Base-by-base conservation (phyloP, 1,139 yeast genomes). In the Kurtzmaniella natalensis region DNA sequence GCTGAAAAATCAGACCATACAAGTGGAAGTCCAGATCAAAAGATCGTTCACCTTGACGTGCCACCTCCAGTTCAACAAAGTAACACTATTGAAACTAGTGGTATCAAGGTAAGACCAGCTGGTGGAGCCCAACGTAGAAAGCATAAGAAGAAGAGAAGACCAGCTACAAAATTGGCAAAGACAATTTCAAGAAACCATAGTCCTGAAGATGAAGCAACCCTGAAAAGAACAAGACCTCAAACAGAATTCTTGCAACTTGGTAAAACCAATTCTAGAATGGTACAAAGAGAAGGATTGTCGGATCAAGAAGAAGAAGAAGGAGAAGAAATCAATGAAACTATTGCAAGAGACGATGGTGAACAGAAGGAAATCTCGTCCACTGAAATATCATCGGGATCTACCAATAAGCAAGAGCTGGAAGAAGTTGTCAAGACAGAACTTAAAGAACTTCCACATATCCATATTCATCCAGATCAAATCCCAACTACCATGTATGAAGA, bases 21-120 rank as follows among this genome's bases (percentile, higher is more conserved):
- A 15, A 31, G 28, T 25, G 41, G 32, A 9, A 46, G 43, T n/a
- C 38, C 41, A 7, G 55, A 51, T 3, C 41, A 44, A 10, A 47
- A 42, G 13, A 40, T 34, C 9, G 28, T n/a, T 5, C 20, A 19
- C 7, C 17, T 20, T 16, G 36, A 34, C 4, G 37, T 40, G 31
- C 23, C 32, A 16, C 24, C 30, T 28, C 9, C 32, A 15, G 20
- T 27, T 27, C 30, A 37, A 21, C 50, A 54, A 6, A 33, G 61
- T 0, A 59, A 61, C 33, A 65, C 78, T 1, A 59, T 78, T 14
- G 83, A 77, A 53, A 79, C 86, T 0, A 74, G 80, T 48, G 85
- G 87, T 17, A 59, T 75, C 16, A 78, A 81, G 31, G 83, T 76
- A n/a, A 72, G 78, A 44, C 92, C 94, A 2, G 86, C 85, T 2